Conservation (phyloP, 345 rosid genomes). For the Melastoma malabathricum region DNA sequence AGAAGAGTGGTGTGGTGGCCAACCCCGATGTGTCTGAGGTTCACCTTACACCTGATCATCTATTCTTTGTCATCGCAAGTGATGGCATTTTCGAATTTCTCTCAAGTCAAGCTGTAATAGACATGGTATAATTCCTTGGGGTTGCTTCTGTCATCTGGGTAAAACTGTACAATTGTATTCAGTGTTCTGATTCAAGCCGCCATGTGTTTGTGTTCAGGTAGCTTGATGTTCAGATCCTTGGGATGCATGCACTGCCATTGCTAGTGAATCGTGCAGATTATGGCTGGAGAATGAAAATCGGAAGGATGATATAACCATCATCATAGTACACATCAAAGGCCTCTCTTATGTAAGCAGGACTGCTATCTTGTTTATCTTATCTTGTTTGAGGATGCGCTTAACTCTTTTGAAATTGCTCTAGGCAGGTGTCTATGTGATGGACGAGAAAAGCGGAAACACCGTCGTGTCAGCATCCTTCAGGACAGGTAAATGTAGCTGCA, state of each 20-base stretch:
- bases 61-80: conserved; percentile 86
- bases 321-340: conserved; percentile 70
- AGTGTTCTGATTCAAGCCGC: too few relatives aligned
- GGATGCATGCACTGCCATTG: conserved; percentile 84
- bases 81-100: conserved; percentile 97
- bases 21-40: conserved; percentile 67
- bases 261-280: conserved; percentile 77
- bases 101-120: conserved; percentile 77
- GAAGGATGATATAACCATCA: conserved; percentile 93
- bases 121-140: conserved; percentile 39
- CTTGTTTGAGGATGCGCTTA: neutral
- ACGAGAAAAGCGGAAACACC: conserved; percentile 8
- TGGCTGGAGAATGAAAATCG: conserved; percentile 87
- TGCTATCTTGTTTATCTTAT: conserved; percentile 6
- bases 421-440: conserved; percentile 19
- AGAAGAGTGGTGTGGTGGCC: conserved; percentile 72
- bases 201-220: conserved; percentile 29
- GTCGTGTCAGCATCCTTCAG: conserved; percentile 13
- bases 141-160: neutral
- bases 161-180: too few relatives aligned
- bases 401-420: conserved; percentile 11
- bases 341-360: conserved; percentile 33
- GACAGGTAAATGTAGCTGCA: conserved; percentile 16
- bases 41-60: conserved; percentile 47
- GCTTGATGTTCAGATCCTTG: conserved; percentile 59